A percentile compares a stretch with the other conserved stretches of the same genome.
phyloP scores from a whole-genome alignment of 352 stramenopile species.

The Pythium brachiatum region DNA sequence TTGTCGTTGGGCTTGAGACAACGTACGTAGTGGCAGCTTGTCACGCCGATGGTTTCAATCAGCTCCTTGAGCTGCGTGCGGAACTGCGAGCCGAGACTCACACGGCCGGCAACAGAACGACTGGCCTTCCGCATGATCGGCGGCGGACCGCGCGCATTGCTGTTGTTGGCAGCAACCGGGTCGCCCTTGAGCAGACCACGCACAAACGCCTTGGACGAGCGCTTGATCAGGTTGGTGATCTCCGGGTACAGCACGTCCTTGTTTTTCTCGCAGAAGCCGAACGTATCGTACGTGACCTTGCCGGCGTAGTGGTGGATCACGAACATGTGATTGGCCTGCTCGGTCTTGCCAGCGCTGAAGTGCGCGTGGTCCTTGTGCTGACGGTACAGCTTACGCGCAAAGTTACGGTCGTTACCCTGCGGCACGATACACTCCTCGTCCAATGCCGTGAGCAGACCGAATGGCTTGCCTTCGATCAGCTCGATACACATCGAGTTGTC shows the following conservation, averaged over 20 bases:
- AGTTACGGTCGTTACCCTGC: conserved; percentile 85
- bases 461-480: conserved; percentile 86
- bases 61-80: conserved; percentile 89
- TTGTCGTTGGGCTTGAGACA: conserved; percentile 99
- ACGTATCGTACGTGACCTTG: conserved; percentile 91
- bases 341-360: conserved; percentile 74
- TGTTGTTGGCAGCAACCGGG: not conserved
- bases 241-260: conserved; percentile 90
- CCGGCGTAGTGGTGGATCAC: conserved; percentile 92
- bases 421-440: conserved; percentile 91
- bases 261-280: conserved; percentile 97
- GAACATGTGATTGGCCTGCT: conserved; percentile 79
- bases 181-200: conserved; percentile 44
- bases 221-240: conserved; percentile 73
- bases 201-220: conserved; percentile 69
- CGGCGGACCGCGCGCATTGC: not conserved
- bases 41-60: conserved; percentile 93
- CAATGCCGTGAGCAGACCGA: conserved; percentile 78
- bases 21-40: conserved; percentile 97
- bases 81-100: conserved; percentile 90
- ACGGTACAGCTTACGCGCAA: conserved; percentile 77
- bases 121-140: conserved; percentile 37
- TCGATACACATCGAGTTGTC: conserved; percentile 90
- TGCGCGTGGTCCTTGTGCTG: conserved; percentile 67
- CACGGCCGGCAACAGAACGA: conserved; percentile 37